Conservation (phyloP, 345 rosid genomes). For the Dipteronia dyeriana region DNA sequence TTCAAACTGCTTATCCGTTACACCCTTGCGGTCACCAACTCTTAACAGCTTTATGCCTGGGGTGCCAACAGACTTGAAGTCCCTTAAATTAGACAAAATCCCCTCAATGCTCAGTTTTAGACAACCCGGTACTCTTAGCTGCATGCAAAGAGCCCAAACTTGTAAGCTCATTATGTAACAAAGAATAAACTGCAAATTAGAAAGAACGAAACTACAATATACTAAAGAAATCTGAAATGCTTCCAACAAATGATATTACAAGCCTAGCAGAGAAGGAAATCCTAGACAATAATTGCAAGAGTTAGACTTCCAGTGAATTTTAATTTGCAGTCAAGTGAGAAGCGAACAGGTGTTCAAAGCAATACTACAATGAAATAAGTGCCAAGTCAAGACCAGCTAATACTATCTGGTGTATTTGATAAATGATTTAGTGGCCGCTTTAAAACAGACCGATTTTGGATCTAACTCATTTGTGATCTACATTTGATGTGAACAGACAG, state of each 20-base stretch:
- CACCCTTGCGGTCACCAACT: constrained; percentile 76
- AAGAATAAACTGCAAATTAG: constrained; percentile 5
- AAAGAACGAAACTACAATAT: not conserved
- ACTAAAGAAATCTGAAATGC: not conserved
- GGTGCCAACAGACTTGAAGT: constrained; percentile 46
- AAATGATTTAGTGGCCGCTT: not conserved
- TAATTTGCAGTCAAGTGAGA: not conserved
- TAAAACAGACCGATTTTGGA: not conserved
- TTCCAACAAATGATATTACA: not conserved
- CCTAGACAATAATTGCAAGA: not conserved
- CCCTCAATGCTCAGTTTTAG: constrained; percentile 70
- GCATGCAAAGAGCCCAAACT: constrained; percentile 24
- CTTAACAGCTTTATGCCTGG: constrained; percentile 65
- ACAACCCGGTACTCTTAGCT: constrained; percentile 92
- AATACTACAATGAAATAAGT: not conserved
- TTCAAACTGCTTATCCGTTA: constrained; percentile 58
- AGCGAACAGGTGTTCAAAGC: not conserved
- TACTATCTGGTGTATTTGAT: not conserved
- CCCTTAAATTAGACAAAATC: constrained; percentile 58
- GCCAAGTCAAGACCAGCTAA: not conserved
- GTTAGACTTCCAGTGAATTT: not conserved
- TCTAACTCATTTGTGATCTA: not conserved
- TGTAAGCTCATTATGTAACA: constrained; percentile 14
- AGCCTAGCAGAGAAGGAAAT: not conserved
- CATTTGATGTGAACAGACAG: not conserved